phyloP scores from a whole-genome alignment of 2,329 filamentous ascomycete species.

The Coleophoma eucalyptorum region DNA sequence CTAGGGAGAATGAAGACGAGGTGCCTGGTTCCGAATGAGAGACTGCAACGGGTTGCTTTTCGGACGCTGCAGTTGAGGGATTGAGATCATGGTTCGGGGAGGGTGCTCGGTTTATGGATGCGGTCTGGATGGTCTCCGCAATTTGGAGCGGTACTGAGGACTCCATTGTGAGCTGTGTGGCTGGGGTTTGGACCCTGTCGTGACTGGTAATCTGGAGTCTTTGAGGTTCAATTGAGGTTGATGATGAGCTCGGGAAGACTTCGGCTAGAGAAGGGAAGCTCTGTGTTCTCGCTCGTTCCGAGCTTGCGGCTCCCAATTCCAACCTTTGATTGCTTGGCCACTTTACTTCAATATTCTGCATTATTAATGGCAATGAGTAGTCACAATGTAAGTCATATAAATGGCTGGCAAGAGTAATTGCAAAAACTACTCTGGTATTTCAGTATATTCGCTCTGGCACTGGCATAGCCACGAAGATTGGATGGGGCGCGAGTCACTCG shows the following conservation, averaged over 20 bases:
- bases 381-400: neutral
- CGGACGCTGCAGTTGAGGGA: conserved; percentile 70
- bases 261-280: neutral
- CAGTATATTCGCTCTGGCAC: no score
- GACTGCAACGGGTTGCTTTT: conserved; percentile 56
- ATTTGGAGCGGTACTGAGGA: conserved; percentile 55
- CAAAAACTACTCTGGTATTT: no score
- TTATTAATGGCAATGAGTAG: neutral
- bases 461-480: no score
- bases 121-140: conserved; percentile 76
- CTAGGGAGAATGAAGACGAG: conserved; percentile 21
- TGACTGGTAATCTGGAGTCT: neutral
- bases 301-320: neutral
- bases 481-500: no score
- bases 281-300: neutral
- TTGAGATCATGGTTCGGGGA: conserved; percentile 74
- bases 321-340: neutral
- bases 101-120: conserved; percentile 70
- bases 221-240: neutral
- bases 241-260: neutral
- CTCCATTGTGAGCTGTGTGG: conserved; percentile 16
- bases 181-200: neutral
- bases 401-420: neutral
- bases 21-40: conserved; percentile 18
- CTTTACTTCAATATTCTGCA: neutral